phyloP scores from a whole-genome alignment of 345 rosid genomes.

The Brassica cretica region DNA sequence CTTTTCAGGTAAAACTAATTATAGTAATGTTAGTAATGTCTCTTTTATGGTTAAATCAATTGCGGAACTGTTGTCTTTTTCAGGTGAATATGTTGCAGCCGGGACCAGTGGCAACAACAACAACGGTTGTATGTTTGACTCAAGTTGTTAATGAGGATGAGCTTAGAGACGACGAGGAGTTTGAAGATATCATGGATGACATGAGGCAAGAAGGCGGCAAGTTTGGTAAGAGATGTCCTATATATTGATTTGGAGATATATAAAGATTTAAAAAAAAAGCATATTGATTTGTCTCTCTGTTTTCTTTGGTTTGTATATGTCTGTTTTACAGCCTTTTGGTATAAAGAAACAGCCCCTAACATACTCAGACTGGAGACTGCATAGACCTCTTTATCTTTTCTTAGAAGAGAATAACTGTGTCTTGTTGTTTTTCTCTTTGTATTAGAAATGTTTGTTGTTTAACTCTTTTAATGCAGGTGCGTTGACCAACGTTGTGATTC shows the following conservation, averaged over 20 bases:
- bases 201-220: constrained; percentile 80
- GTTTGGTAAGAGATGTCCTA: constrained; percentile 54
- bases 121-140: too few species aligned
- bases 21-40: not conserved
- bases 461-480: constrained; percentile 67
- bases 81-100: constrained; percentile 81
- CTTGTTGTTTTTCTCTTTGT: too few species aligned
- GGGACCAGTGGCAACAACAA: constrained; percentile 50
- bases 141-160: constrained; percentile 71
- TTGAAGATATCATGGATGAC: constrained; percentile 85
- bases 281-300: constrained; percentile 43
- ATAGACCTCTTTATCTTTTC: constrained; percentile 43
- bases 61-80: constrained; percentile 16
- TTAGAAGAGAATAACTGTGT: constrained; percentile 16
- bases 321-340: constrained; percentile 83
- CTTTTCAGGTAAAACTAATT: constrained; percentile 62
- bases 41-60: not conserved
- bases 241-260: constrained; percentile 33
- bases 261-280: not conserved
- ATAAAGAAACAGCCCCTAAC: constrained; percentile 74
- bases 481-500: constrained; percentile 72
- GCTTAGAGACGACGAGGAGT: constrained; percentile 77
- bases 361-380: constrained; percentile 74
- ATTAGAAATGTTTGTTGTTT: constrained; percentile 32
- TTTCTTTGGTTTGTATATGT: constrained; percentile 57